Base-by-base conservation (phyloP, 2,329 filamentous ascomycete genomes). In the Ceratocystis albifundus region DNA sequence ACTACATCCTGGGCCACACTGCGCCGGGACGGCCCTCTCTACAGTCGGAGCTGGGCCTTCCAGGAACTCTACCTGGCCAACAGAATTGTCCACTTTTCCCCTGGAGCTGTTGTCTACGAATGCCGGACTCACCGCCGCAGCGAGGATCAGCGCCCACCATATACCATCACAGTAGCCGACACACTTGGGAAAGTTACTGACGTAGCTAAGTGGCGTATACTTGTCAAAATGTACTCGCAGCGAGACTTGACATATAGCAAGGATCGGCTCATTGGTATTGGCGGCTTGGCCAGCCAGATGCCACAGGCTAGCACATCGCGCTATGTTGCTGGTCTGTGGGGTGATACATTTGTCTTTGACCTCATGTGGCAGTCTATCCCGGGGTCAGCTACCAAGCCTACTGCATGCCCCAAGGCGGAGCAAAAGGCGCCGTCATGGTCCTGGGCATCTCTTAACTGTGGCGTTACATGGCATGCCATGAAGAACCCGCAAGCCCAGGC, bases 321-420 rank as follows among this genome's bases (percentile, higher is more conserved):
- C 7, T 75, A 74, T 61, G 66, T 70, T 0, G 74, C 74, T 0
- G 72, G 74, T 0, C 48, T 75, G 22, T 75, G 74, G 74, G 64
- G 61, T 5, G 61, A 68, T 41, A 68, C 66, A 3, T 68, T 68
- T 65, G 66, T 68, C 7, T 68, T 65, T 61, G 66, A 68, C 32
- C 20, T 68, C 2, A 57, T 68, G 59, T 68, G 66, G 66, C 66
- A 68, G 46, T 63, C 66, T 2, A 68, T 68, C 32, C 66, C 66
- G 7, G 66, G 66, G 22, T 66, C 64, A 17, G 64, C 64, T 12
- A 12, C 15, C 20, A 65, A 65, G 5, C 64, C 64, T n/a, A 68
- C 66, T 4, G 66, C 66, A 3, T 68, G 66, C 12, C 28, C 32
- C 3, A 65, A 59, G 28, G 30, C 20, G 7, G 66, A 66, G 28